Conservation (phyloP, 192 early-diverging fungal genomes). For the Gonapodya sp. region DNA sequence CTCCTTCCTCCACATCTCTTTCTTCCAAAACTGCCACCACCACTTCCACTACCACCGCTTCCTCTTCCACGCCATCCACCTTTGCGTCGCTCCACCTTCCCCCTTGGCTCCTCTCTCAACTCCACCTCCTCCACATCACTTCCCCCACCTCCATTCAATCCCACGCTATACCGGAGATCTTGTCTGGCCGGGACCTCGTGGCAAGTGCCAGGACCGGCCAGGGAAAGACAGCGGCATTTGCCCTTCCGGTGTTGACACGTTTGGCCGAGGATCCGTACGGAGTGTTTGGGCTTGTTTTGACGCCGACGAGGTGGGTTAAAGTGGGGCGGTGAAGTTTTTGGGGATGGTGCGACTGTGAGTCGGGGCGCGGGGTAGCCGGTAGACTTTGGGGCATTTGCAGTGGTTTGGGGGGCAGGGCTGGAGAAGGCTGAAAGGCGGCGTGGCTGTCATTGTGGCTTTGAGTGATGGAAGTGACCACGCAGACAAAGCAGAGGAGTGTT, state of each 20-base stretch:
- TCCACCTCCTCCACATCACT: not conserved
- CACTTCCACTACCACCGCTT: not conserved
- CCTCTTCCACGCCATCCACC: not conserved
- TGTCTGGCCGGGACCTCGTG: constrained; percentile 64
- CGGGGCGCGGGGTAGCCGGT: too few species aligned
- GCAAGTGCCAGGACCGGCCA: constrained; percentile 93
- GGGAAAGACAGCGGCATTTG: constrained; percentile 98
- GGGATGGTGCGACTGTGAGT: not conserved
- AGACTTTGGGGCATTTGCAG: too few species aligned
- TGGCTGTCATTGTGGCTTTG: too few species aligned
- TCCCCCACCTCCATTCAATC: not conserved
- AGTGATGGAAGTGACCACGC: too few species aligned
- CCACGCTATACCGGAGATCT: not conserved
- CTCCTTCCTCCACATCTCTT: too few species aligned
- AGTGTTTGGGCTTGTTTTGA: constrained; percentile 90
- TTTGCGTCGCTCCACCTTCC: constrained; percentile 73
- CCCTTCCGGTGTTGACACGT: constrained; percentile 89
- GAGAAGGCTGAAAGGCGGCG: too few species aligned
- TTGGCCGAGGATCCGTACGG: constrained; percentile 94
- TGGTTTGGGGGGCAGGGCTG: too few species aligned
- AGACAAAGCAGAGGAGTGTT: too few species aligned
- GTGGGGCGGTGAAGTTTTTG: not conserved
- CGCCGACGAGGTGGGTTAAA: constrained; percentile 67
- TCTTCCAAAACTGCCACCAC: too few species aligned
- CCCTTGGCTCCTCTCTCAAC: constrained; percentile 57